A percentile compares a stretch with the other conserved stretches of the same genome.
These are phyloP conservation scores for Hericium coralloides DNA, from an alignment of 768 basidiomycete genomes.

Conservation along the genomic window DNA sequence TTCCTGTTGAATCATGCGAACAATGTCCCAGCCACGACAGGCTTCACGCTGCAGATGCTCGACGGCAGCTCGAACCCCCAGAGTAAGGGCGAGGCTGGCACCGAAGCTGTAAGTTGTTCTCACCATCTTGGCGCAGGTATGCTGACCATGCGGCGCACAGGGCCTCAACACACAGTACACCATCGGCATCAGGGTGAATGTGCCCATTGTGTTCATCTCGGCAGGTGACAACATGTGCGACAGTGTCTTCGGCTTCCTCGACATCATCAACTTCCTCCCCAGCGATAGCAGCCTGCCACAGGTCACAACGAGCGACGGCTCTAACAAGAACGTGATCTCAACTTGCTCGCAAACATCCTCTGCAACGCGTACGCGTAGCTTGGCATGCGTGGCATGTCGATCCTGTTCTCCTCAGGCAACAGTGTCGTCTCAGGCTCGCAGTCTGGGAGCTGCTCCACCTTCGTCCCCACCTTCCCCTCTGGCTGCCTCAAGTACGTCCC, in stretches of 20 bases:
- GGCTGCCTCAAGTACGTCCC: constrained; percentile 10
- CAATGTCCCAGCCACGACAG: constrained; percentile 5
- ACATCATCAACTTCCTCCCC: constrained; percentile 10
- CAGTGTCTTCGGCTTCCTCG: constrained; percentile 13
- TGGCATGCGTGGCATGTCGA: constrained; percentile 7
- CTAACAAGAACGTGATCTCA: constrained; percentile 4
- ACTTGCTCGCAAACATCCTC: constrained; percentile 1
- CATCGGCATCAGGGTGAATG: constrained; percentile 12
- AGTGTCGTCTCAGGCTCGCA: constrained; percentile 15
- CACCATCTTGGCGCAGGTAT: background rate
- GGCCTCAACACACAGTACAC: constrained; percentile 17
- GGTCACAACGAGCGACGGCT: constrained; percentile 8
- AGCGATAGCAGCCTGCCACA: constrained; percentile 6
- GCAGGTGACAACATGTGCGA: constrained; percentile 15
- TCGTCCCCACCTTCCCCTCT: constrained; percentile 16
- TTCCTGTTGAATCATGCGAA: constrained; percentile 4
- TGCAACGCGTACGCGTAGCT: constrained; percentile 12
- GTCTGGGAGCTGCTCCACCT: constrained; percentile 7
- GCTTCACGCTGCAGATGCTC: constrained; percentile 8
- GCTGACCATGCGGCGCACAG: background rate
- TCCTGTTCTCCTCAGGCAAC: constrained; percentile 15
- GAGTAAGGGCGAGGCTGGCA: background rate
- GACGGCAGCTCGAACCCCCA: constrained; percentile 8
- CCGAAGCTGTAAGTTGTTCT: background rate
- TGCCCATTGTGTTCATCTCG: constrained; percentile 19